Evolutionary conservation across 441 rosid genomes (phyloP), one percentile per base, ranked within the genome.

Genomic region (Populus hybrid): DNA sequence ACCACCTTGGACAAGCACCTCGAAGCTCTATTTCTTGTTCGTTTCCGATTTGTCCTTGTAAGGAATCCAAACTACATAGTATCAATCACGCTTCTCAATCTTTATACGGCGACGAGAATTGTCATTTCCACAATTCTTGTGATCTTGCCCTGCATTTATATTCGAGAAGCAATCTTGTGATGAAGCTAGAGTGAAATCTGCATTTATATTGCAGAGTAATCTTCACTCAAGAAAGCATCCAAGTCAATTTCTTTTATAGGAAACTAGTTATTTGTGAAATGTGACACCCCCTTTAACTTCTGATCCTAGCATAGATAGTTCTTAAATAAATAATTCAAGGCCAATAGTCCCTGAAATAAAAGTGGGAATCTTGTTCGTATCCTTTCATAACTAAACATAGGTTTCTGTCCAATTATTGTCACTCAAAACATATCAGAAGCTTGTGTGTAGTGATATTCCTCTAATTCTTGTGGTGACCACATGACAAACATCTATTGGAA

Each of bases 11-110:
- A 94, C 96, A 82, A 96, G 96, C 70, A 94, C 88, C 36, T 90
- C 97, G 73, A 96, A 66, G 99, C 98, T 85, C 97, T 93, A 85
- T 86, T 94, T 89, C 98, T 96, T 53, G 98, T 93, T 85, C 86
- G 92, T 81, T 91, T 91, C 79, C 94, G 93, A 42, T 40, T 10
- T 40, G 14, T 40, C 90, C 91, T 98, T 96, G 89, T 75, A 75
- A 74, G 24, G 59, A 10, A 70, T 63, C 21, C 78, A 70, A 40
- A 3, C 50, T 40, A 1, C 46, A 40, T 11, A 10, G 46, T 40
- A 3, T 40, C 46, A 10, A 11, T 40, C 77, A 32, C 24, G 67
- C 75, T 50, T 40, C 53, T 42, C 61, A 53, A 53, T 53, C 61
- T 18, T 16, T 53, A 57, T 9, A 57, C 63, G 2, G 9, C n/a